Base-by-base conservation (phyloP, 805 yeast genomes). In the Diddensiella santjacobensis region DNA sequence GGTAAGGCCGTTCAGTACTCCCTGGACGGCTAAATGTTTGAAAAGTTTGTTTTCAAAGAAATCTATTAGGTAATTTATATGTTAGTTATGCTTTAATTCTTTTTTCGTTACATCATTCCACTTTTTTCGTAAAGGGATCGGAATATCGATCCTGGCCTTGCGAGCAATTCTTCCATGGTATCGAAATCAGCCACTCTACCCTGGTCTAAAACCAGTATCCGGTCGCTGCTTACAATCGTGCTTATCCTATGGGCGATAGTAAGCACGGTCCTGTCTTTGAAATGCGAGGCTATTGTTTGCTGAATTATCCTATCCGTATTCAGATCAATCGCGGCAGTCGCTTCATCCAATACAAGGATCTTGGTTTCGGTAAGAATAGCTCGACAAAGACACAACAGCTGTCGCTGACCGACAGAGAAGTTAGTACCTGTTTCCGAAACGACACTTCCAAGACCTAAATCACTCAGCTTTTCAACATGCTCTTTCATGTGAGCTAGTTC, bases 231-330 rank as follows among this genome's bases (percentile, higher is more conserved):
- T 78, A 86, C 66, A 43, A 87, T 80, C 0, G 95, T 85, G 56
- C 85, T 87, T 45, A 87, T 70, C 57, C 95, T 75, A 63, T 87
- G 96, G 0, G 95, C 95, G 59, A 87, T 87, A 0, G 95, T 85
- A 54, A 87, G 64, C 52, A 87, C 85, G 0, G 95, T 87, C 57
- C 81, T 76, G 47, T 82, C 79, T 30, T 67, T 72, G 63, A 87
- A 87, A 55, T 78, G 81, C 2, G 67, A 60, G 49, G 90, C 71
- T 42, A 87, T 84, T 0, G 95, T 85, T 54, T 81, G 78, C 68
- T 85, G 93, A 36, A 86, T 79, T 47, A 84, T 71, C 53, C 74
- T 72, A 15, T 85, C 91, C 0, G 91, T 85, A 60, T 83, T 83
- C 22, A 81, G 81, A 64, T 85, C 93, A 20, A 84, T 87, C 13